Evolutionary conservation across 306 rosid genomes (phyloP), one percentile per base, ranked within the genome.

Genomic region (Prunus salicina): DNA sequence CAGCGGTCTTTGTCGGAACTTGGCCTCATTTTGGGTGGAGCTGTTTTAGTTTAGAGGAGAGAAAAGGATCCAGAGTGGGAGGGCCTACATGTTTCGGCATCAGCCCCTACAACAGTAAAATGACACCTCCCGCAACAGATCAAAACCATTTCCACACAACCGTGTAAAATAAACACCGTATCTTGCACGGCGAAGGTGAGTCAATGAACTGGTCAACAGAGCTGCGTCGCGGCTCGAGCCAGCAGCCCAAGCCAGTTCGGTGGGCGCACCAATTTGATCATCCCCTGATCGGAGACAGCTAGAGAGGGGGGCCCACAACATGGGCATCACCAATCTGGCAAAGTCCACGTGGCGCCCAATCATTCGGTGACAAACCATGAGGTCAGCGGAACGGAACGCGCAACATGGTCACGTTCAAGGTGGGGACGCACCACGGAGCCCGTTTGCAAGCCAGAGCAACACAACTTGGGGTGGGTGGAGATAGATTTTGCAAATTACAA

Each of bases 301-400:
- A 30, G 55, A 67, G 41, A 74, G 90, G 91, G 94, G 96, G 94
- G 55, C 20, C 96, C 89, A 87, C 79, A 76, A 72, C 73, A 22
- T 69, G 85, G 76, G 82, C 16, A 80, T 79, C 52, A 77, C 67
- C 83, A 65, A 66, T 62, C 86, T 90, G 90, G 82, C 69, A 1
- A 3, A 0, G 0, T 16, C 16, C 1, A 85, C 86, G 91, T 91
- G 93, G 82, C 88, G 4, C 0, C 0, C 8, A 0, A 0, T 74
- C 0, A 78, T 85, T 90, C 71, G 93, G 0, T 0, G 0, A 0
- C 12, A 2, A n/a, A 0, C 16, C 5, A 12, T 76, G 71, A 45
- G 55, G 57, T 82, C 27, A 82, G 43, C 13, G 5, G 67, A 56
- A 3, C 71, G 1, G 71, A 81, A 83, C 82, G 88, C 84, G 72